Evolutionary conservation across 495 filamentous ascomycete genomes (phyloP), one percentile per base, ranked within the genome.

Genomic region (Aspergillus funiculosus): DNA sequence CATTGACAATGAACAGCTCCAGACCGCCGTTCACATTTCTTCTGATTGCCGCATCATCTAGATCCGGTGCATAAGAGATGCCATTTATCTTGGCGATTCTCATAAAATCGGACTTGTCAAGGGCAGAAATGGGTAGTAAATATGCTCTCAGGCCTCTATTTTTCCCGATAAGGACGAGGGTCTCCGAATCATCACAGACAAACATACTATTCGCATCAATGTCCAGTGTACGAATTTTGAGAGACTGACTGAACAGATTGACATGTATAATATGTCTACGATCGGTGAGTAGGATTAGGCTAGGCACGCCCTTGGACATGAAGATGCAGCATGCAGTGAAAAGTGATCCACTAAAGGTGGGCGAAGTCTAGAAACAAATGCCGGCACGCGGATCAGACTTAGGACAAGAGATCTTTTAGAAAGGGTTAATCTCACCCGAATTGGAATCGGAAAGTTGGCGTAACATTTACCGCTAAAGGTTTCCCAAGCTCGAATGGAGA

Each of bases 141-240:
- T 50, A 54, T 2, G 31, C 41, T 9, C 46, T 14, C 18, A 50
- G 25, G n/a, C 35, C 43, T 2, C 30, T 39, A 14, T 50, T 46
- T 14, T 50, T 39, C 5, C 51, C 51, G 4, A 54, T 38, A 1
- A 54, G 24, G n/a, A 54, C 15, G 2, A 54, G 19, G 3, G 32
- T 22, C 17, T 39, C 29, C 24, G 40, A 35, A 15, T 50, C 51
- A 14, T 54, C 46, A 7, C 41, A 43, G 1, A 50, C 46, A 44
- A 50, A 50, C 10, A 54, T 46, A n/a, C 43, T 46, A 6, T 43
- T 29, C 1, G 34, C 40, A 17, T 34, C 22, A 4, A 43, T 25
- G 19, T 24, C 13, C 9, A 43, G 28, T 24, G 4, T 15, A 15
- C 20, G 28, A 21, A 32, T 20, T n/a, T 34, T 25, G 11, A 15